Percentiles rank a stretch among this genome's conserved stretches.
Conservation (phyloP, 2,329 filamentous ascomycete genomes). For the Ceratocystiopsis minuta region DNA sequence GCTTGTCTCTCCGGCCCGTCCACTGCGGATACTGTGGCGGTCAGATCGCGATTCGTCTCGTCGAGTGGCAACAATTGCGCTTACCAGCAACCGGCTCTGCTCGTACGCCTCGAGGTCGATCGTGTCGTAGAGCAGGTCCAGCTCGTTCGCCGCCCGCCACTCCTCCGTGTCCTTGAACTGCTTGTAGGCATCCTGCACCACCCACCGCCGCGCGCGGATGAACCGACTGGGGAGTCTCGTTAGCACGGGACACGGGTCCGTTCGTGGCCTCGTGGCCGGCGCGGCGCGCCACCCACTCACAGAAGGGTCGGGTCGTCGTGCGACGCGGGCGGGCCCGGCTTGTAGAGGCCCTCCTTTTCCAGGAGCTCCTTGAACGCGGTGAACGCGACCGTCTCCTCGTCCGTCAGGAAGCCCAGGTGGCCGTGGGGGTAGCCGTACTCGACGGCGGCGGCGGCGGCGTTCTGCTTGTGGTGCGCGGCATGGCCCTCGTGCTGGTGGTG, state of each 20-base stretch:
- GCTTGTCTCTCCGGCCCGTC: constrained; percentile 72
- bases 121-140: constrained; percentile 65
- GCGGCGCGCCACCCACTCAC: constrained; percentile 27
- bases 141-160: constrained; percentile 65
- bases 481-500: background rate
- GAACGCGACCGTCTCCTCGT: constrained; percentile 49
- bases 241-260: too few relatives aligned
- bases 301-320: constrained; percentile 60
- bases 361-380: constrained; percentile 53
- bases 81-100: constrained; percentile 55
- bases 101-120: constrained; percentile 79
- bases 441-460: constrained; percentile 10
- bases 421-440: constrained; percentile 47
- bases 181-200: constrained; percentile 54
- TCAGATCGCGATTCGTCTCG: constrained; percentile 1
- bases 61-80: constrained; percentile 10
- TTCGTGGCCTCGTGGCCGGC: too few relatives aligned
- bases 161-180: constrained; percentile 83
- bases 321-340: constrained; percentile 34
- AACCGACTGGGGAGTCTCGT: constrained; percentile 45
- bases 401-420: constrained; percentile 62
- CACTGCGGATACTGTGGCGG: constrained; percentile 70
- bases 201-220: constrained; percentile 68
- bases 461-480: background rate
- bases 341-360: constrained; percentile 46